phyloP scores from a whole-genome alignment of 202 grass and related monocot genomes.

The Schoenoplectus tabernaemontani region DNA sequence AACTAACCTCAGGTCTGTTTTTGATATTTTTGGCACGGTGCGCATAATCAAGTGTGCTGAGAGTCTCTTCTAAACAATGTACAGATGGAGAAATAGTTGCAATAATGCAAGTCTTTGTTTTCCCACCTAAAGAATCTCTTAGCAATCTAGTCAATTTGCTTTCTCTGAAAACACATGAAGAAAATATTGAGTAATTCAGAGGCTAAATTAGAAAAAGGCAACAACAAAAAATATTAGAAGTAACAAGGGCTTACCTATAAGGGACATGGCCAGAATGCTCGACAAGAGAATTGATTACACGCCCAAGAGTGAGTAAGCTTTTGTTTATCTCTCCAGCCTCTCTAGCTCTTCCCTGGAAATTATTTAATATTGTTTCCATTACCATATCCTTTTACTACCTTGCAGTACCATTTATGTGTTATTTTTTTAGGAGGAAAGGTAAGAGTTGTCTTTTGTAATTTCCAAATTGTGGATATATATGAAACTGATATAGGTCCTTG shows the following conservation, averaged over 20 bases:
- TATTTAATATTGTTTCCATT: neutral
- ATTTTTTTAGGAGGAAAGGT: too few species aligned
- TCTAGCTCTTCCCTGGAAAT: constrained; percentile 92
- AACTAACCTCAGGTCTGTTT: constrained; percentile 87
- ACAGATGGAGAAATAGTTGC: constrained; percentile 95
- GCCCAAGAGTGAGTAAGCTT: constrained; percentile 94
- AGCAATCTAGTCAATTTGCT: constrained; percentile 98
- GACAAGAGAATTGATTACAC: constrained; percentile 97
- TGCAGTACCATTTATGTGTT: neutral
- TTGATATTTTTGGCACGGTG: constrained; percentile 99
- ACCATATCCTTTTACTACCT: neutral
- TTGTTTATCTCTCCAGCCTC: constrained; percentile 99
- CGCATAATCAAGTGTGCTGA: constrained; percentile 97
- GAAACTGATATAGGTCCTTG: neutral
- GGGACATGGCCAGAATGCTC: constrained; percentile 97
- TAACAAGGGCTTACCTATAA: constrained; percentile 53
- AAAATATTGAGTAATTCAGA: constrained; percentile 13
- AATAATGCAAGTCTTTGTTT: constrained; percentile 99
- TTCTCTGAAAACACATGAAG: constrained; percentile 64
- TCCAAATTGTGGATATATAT: neutral
- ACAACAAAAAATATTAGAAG: neutral
- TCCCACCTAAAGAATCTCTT: constrained; percentile 94
- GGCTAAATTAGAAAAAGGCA: neutral
- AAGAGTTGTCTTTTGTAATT: neutral
- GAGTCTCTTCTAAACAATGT: constrained; percentile 92